A percentile compares a stretch with the other conserved stretches of the same genome.
Conservation (phyloP, 306 rosid genomes). For the Vigna mungo region DNA sequence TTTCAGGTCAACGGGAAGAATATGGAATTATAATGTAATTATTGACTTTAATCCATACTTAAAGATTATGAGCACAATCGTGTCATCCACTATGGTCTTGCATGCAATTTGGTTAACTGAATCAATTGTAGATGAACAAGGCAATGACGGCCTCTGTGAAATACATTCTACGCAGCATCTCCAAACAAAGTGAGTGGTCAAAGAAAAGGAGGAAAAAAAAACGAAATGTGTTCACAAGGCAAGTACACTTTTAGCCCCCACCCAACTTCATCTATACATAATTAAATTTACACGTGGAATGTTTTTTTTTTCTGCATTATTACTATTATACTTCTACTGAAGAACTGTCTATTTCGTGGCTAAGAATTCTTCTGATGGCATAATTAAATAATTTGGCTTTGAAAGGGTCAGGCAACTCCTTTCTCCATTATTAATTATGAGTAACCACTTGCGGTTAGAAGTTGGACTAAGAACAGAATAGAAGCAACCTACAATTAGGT, state of each 20-base stretch:
- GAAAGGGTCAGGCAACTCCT: constrained; percentile 33
- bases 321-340: constrained; percentile 6
- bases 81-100: too few species aligned
- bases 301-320: neutral
- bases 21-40: too few species aligned
- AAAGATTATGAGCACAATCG: too few species aligned
- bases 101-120: too few species aligned
- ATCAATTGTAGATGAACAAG: too few species aligned
- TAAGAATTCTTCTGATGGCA: constrained; percentile 10
- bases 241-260: neutral
- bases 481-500: constrained; percentile 34
- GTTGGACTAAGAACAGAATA: constrained; percentile 19
- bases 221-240: neutral
- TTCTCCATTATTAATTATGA: constrained; percentile 26
- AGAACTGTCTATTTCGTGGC: constrained; percentile 17
- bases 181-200: too few species aligned
- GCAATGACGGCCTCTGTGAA: too few species aligned
- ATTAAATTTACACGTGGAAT: neutral
- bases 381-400: constrained; percentile 5
- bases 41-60: too few species aligned
- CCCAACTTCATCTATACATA: neutral
- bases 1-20: too few species aligned
- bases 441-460: constrained; percentile 21
- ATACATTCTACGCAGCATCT: too few species aligned
- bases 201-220: neutral